Conservation (phyloP, 1,284 basidiomycete species). For the Tilletiaria anomala region DNA sequence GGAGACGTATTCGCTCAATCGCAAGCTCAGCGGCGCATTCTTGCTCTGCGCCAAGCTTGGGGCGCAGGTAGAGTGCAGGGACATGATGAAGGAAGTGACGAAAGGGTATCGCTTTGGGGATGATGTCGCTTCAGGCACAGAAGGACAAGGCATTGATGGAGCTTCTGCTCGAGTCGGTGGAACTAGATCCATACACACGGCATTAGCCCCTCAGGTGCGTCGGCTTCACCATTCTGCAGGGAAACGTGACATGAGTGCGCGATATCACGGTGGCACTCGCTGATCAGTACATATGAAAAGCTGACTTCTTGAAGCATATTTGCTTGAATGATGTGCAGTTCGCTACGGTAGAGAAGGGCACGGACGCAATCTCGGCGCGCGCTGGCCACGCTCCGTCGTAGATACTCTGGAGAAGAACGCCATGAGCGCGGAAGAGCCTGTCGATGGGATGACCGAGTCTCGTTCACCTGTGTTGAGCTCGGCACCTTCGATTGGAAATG, state of each 20-base stretch:
- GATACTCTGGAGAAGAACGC: no score
- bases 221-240: not conserved
- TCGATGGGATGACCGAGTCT: no score
- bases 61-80: conserved; percentile 59
- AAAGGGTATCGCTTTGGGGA: conserved; percentile 4
- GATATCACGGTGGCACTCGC: not conserved
- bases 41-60: conserved; percentile 70
- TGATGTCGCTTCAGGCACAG: not conserved
- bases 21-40: conserved; percentile 88
- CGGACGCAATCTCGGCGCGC: no score
- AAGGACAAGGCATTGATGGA: not conserved
- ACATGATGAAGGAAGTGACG: conserved; percentile 41
- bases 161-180: not conserved
- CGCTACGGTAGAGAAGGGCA: no score
- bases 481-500: no score
- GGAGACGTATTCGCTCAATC: conserved; percentile 87
- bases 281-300: not conserved
- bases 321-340: no score
- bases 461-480: no score
- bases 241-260: not conserved
- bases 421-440: no score
- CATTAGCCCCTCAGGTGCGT: not conserved
- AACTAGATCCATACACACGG: not conserved
- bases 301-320: no score
- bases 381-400: no score